Base-by-base conservation (phyloP, 2,329 filamentous ascomycete genomes). In the Cytospora piceicola region DNA sequence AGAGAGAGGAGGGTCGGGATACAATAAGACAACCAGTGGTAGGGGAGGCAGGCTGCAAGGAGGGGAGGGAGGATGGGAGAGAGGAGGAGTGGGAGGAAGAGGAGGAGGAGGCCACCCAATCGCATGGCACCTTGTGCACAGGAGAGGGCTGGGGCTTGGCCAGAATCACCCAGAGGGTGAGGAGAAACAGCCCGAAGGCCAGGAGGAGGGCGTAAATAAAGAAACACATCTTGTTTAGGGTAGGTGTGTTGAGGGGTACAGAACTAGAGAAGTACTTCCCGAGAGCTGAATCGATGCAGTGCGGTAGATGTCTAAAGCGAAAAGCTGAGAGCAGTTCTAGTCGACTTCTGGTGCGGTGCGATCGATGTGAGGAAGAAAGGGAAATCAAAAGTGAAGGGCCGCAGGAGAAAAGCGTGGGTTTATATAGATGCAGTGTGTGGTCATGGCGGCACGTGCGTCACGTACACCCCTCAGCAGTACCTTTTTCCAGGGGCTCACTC, bases 241-340 rank as follows among this genome's bases (percentile, higher is more conserved):
- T 17, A 27, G 24, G 52, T 56, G 27, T 27, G 52, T 49, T 24
- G 42, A 36, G 52, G 53, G 52, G 27, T 22, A 15, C 52, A 36
- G n/a, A 34, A 27, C n/a, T 22, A 14, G 52, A 56, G 60, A 27
- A 32, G 7, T 24, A 32, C 39, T 42, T 52, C 59, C 46, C 59
- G 34, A 61, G 34, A 62, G 60, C 60, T n/a, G 36, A 24, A 29
- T 49, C 53, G 53, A 49, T 57, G 60, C 53, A 51, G 53, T 57
- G 60, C 46, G 46, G 15, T 56, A 63, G 39, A 57, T 20, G 60
- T 63, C 60, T 63, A 42, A 49, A 57, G 53, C 53, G 60, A 63
- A 51, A 14, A 63, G 60, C 60, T 36, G 46, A 51, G 57, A 36
- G 60, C 60, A 63, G 12, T 22, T 57, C 60, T 57, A 57, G 53